phyloP scores from a whole-genome alignment of 805 yeast genomes.

The Blastobotrys peoriensis region DNA sequence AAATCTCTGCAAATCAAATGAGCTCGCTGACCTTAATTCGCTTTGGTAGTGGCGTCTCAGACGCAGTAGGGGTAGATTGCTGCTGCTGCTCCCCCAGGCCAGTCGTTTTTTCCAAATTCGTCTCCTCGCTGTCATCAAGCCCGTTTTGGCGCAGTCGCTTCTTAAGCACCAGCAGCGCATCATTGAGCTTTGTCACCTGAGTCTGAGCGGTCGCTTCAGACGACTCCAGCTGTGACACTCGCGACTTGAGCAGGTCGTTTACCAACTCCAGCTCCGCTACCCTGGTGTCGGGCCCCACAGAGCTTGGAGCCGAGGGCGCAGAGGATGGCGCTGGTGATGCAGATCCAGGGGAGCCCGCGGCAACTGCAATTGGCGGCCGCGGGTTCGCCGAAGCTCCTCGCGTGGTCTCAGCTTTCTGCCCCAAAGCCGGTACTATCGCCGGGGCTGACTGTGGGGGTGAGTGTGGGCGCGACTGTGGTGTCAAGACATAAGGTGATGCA shows the following conservation, averaged over 20 bases:
- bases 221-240: slow-evolving; percentile 77
- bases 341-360: slow-evolving; percentile 1
- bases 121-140: background rate
- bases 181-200: slow-evolving; percentile 12
- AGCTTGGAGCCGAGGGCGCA: slow-evolving; percentile 3
- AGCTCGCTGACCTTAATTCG: background rate
- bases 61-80: background rate
- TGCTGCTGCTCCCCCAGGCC: background rate
- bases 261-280: slow-evolving; percentile 88
- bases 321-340: slow-evolving; percentile 3
- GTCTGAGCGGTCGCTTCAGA: slow-evolving; percentile 30
- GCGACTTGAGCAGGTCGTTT: slow-evolving; percentile 50
- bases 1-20: too few species aligned
- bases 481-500: slow-evolving; percentile 16
- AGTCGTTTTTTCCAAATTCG: background rate
- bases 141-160: background rate
- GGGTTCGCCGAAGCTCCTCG: background rate
- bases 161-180: background rate
- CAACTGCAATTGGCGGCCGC: background rate
- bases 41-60: background rate
- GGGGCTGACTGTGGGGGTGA: slow-evolving; percentile 14
- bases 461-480: slow-evolving; percentile 23
- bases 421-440: background rate
- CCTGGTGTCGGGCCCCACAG: slow-evolving; percentile 50
- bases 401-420: slow-evolving; percentile 8